Evolutionary conservation across 257 asterid genomes (phyloP), one percentile per base, ranked within the genome.

Genomic region (Petrea volubilis): DNA sequence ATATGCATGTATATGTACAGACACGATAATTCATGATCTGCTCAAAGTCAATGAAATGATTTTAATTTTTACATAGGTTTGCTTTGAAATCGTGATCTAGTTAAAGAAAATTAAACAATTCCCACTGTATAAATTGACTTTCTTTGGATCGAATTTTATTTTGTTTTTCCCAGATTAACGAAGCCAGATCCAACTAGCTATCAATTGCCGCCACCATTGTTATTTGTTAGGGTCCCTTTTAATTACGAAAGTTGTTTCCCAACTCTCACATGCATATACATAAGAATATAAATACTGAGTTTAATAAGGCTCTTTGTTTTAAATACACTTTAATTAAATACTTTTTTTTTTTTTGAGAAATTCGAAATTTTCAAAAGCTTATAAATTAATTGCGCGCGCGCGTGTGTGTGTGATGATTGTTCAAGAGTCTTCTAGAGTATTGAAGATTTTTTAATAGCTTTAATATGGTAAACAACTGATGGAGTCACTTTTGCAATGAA

Each of bases 1-100:
- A 33, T 33, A 33, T 33, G 3, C 7, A 33, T 2, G 7, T 33
- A 71, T 49, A 51, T 43, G 9, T 31, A 44, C 43, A 33, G n/a
- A n/a, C 58, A 52, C 23, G 55, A 50, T 5, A 27, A 33, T 64
- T 67, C 44, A 58, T 58, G 14, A 59, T 27, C 28, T 36, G 38
- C 58, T 49, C 47, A 68, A 59, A 75, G 79, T 75, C 75, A 75
- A 68, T 61, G 67, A 64, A 29, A 29, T 55, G 9, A 41, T 51
- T 27, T 67, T 25, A 34, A 67, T n/a, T n/a, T n/a, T n/a, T n/a
- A n/a, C n/a, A 49, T 38, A 38, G 18, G 51, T 34, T 18, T 11
- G 43, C 49, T 44, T 47, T 33, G n/a, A 56, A 57, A 66, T 36
- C 8, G 50, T 15, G 10, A 58, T 74, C 50, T 59, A 41, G 41